These are phyloP conservation scores for Beauveria sp. DNA, from an alignment of 2,329 filamentous ascomycete species.

Conservation along the genomic window DNA sequence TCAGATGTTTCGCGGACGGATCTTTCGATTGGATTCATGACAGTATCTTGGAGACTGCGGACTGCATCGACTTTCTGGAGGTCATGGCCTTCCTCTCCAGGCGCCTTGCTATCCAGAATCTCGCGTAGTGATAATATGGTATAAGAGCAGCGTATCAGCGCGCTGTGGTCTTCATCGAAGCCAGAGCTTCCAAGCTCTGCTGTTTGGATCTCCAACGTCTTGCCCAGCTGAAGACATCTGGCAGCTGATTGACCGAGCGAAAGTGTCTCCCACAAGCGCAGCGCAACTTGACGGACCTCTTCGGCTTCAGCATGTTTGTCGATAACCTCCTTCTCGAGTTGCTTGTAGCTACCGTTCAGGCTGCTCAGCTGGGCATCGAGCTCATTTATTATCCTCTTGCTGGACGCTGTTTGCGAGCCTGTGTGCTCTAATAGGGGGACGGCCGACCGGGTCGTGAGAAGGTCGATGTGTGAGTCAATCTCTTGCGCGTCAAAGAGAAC, in stretches of 20 bases:
- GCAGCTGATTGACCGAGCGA: constrained; percentile 68
- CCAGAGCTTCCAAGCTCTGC: constrained; percentile 46
- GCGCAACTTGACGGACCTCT: constrained; percentile 68
- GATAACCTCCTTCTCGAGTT: constrained; percentile 79
- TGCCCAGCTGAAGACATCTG: constrained; percentile 70
- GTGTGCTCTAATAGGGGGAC: constrained; percentile 76
- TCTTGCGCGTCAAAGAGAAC: constrained; percentile 96
- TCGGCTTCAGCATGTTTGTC: constrained; percentile 81
- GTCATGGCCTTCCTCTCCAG: constrained; percentile 68
- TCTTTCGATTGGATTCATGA: constrained; percentile 66
- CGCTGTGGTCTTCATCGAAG: constrained; percentile 64
- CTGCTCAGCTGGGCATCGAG: constrained; percentile 73
- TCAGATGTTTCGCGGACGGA: constrained; percentile 67
- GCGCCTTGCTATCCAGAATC: constrained; percentile 57
- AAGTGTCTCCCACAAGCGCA: constrained; percentile 73
- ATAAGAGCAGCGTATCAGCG: constrained; percentile 74
- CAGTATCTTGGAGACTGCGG: constrained; percentile 58
- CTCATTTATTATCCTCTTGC: constrained; percentile 62
- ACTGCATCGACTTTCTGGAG: constrained; percentile 69
- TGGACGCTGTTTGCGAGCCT: constrained; percentile 63
- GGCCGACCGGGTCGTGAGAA: constrained; percentile 76
- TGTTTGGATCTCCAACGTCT: constrained; percentile 83
- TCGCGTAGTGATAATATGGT: constrained; percentile 71
- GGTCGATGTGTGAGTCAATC: constrained; percentile 91
- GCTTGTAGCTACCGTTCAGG: constrained; percentile 76